A percentile compares a stretch with the other conserved stretches of the same genome.
Conservation (phyloP, 2,329 filamentous ascomycete species). For the Paecilomyces formosus region DNA sequence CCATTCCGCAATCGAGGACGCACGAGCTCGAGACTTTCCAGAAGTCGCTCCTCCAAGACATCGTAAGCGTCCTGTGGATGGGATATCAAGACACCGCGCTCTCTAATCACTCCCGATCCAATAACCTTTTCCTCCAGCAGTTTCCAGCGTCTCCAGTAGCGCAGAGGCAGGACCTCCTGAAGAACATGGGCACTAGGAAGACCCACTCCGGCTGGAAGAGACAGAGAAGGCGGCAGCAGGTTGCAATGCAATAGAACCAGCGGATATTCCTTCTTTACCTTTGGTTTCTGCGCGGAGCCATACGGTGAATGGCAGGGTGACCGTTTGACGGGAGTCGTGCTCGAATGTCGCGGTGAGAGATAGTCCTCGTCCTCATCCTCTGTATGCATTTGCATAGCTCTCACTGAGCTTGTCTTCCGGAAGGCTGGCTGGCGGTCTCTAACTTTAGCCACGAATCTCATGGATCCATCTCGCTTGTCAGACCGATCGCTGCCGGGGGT, state of each 20-base stretch:
- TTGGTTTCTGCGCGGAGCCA: slow-evolving; percentile 21
- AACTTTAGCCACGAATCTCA: slow-evolving; percentile 17
- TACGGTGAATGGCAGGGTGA: slow-evolving; percentile 28
- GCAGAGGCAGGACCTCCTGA: slow-evolving; percentile 41
- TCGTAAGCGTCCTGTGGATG: slow-evolving; percentile 58
- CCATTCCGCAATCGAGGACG: slow-evolving; percentile 50
- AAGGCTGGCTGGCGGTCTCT: slow-evolving; percentile 31
- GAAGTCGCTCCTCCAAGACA: slow-evolving; percentile 52
- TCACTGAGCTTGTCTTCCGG: slow-evolving; percentile 38
- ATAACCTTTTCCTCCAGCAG: slow-evolving; percentile 48
- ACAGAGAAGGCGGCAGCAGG: slow-evolving; percentile 46
- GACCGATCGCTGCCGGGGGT: slow-evolving; percentile 1
- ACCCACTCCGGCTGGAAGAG: slow-evolving; percentile 33
- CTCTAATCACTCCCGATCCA: slow-evolving; percentile 46
- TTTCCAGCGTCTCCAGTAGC: slow-evolving; percentile 41
- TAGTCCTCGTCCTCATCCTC: slow-evolving; percentile 36
- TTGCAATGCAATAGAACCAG: slow-evolving; percentile 56
- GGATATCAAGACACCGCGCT: slow-evolving; percentile 54
- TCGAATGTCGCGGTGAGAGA: slow-evolving; percentile 24
- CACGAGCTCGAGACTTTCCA: slow-evolving; percentile 54
- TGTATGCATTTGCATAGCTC: slow-evolving; percentile 37
- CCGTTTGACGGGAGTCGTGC: slow-evolving; percentile 22
- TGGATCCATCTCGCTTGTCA: slow-evolving; percentile 14
- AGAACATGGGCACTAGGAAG: slow-evolving; percentile 36
- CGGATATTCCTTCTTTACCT: slow-evolving; percentile 42